Percentiles rank a stretch among this genome's conserved stretches.
Evolutionary conservation across 352 stramenopile genomes (phyloP).

Genomic region (Phytophthora nicotianae): DNA sequence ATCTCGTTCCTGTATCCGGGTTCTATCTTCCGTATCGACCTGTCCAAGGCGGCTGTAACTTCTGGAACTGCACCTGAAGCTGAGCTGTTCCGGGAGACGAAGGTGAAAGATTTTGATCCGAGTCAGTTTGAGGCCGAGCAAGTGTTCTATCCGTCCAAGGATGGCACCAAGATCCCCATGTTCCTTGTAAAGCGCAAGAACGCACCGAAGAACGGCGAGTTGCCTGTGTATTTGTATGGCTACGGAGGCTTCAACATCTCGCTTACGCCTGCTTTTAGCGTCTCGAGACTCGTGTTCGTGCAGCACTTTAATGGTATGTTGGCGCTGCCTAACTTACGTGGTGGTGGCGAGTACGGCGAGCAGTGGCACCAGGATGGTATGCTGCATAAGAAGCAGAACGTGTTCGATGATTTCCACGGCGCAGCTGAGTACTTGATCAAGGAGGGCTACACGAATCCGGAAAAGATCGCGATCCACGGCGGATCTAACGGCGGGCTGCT

Average conservation of each 20-base stretch:
- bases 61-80: constrained; percentile 28
- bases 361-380: constrained; percentile 93
- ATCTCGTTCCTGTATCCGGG: constrained; percentile 87
- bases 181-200: constrained; percentile 93
- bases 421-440: constrained; percentile 93
- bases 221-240: constrained; percentile 93
- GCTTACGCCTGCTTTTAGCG: constrained; percentile 90
- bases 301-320: constrained; percentile 92
- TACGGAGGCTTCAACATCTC: constrained; percentile 97
- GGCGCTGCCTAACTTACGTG: constrained; percentile 94
- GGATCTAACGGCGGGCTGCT: constrained; percentile 95
- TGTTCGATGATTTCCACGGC: constrained; percentile 97
- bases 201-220: constrained; percentile 73
- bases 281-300: constrained; percentile 88
- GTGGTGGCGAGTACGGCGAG: constrained; percentile 93
- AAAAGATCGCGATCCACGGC: constrained; percentile 91
- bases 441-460: constrained; percentile 86
- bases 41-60: constrained; percentile 35
- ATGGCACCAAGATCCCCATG: constrained; percentile 96
- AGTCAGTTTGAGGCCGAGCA: constrained; percentile 83
- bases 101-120: constrained; percentile 84
- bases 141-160: constrained; percentile 91
- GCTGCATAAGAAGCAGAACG: constrained; percentile 93
- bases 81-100: constrained; percentile 76
- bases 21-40: constrained; percentile 77